These are phyloP conservation scores for Naganishia onofrii DNA, from an alignment of 768 basidiomycete species.

Conservation along the genomic window DNA sequence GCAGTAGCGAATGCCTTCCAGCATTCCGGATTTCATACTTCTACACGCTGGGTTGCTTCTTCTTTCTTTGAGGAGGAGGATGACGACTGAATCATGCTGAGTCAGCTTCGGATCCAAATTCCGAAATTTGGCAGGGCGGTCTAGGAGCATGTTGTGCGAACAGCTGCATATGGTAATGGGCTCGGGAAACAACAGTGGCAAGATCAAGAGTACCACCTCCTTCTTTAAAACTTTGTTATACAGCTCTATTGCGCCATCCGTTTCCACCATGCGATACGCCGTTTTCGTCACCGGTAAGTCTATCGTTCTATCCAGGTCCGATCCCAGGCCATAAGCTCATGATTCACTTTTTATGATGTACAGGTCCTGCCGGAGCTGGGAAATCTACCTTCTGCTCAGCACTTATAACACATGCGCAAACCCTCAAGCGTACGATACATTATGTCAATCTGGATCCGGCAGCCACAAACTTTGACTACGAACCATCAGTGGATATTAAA, in stretches of 20 bases:
- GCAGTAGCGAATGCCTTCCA: too few species aligned
- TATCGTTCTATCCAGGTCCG: background rate
- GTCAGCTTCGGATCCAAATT: slow-evolving; percentile 13
- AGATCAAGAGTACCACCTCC: background rate
- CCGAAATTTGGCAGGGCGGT: slow-evolving; percentile 24
- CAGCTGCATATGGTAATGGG: too few species aligned
- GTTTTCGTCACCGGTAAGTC: slow-evolving; percentile 49
- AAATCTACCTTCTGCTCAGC: slow-evolving; percentile 91
- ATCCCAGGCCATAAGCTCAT: too few species aligned
- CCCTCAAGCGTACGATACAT: slow-evolving; percentile 78
- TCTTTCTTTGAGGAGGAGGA: slow-evolving; percentile 2
- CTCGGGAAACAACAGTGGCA: background rate
- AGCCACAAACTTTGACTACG: slow-evolving; percentile 86
- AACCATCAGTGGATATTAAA: slow-evolving; percentile 87
- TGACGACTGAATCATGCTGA: slow-evolving; percentile 14
- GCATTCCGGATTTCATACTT: background rate
- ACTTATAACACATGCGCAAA: slow-evolving; percentile 80
- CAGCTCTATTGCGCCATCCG: background rate
- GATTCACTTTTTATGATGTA: background rate
- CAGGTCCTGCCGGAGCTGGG: slow-evolving; percentile 94
- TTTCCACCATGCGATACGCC: slow-evolving; percentile 50
- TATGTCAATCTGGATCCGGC: slow-evolving; percentile 98
- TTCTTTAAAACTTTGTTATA: background rate
- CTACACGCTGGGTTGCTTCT: background rate
- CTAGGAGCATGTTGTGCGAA: background rate